phyloP scores from a whole-genome alignment of 441 rosid genomes.

The Brassica hybrid region DNA sequence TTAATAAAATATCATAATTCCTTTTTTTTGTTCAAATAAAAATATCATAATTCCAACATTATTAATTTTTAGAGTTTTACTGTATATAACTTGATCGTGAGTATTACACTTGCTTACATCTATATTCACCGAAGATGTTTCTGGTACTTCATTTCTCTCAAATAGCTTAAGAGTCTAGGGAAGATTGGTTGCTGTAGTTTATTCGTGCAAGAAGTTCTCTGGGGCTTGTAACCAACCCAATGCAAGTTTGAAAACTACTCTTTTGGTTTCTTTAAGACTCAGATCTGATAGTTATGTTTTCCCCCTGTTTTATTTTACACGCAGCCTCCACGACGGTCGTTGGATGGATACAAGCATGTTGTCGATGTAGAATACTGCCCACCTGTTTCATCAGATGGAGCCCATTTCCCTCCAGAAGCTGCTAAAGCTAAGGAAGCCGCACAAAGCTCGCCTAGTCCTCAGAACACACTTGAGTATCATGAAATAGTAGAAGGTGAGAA shows the following conservation, averaged over 20 bases:
- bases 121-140: no score
- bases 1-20: no score
- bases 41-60: no score
- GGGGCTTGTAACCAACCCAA: background rate
- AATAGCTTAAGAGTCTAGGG: no score
- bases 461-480: conserved; percentile 72
- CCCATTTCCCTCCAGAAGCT: no score
- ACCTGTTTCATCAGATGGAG: conserved; percentile 72
- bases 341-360: conserved; percentile 94
- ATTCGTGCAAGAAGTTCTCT: conserved; percentile 1
- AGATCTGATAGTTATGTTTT: no score
- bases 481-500: conserved; percentile 85
- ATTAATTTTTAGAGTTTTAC: no score
- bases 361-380: conserved; percentile 91
- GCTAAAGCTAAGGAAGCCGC: no score
- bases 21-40: no score
- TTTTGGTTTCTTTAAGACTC: background rate
- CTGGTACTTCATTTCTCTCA: no score
- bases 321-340: conserved; percentile 81
- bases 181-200: background rate
- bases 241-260: background rate
- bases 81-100: no score
- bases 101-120: no score
- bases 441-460: conserved; percentile 61
- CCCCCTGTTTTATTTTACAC: conserved; percentile 5